Evolutionary conservation across 1,284 basidiomycete species (phyloP).

Genomic region (Tilletia caries): DNA sequence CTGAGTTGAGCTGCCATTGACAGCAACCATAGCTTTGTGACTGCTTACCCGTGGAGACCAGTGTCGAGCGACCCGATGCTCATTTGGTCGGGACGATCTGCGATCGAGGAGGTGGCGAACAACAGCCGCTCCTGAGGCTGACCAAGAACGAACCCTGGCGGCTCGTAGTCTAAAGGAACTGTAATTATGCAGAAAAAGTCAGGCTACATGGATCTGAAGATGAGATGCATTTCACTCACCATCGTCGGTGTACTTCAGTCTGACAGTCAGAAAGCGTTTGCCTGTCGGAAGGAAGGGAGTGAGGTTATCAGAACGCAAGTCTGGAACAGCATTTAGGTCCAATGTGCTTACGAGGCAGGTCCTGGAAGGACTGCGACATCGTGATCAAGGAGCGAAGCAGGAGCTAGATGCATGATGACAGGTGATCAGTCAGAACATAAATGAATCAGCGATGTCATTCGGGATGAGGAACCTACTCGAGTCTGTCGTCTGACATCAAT

Average conservation of each 20-base stretch:
- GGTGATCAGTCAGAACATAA: neutral
- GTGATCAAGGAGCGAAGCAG: slow-evolving; percentile 16
- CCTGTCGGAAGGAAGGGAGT: neutral
- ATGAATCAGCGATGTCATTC: neutral
- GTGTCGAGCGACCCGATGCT: slow-evolving; percentile 14
- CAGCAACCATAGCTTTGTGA: neutral
- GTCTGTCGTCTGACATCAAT: neutral
- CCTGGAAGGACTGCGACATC: slow-evolving; percentile 16
- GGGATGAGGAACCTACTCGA: neutral
- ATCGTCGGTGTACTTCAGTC: slow-evolving; percentile 16
- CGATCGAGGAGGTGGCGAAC: slow-evolving; percentile 8
- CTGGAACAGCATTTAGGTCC: neutral
- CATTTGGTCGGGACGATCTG: slow-evolving; percentile 12
- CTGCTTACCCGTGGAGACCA: slow-evolving; percentile 14
- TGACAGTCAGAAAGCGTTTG: slow-evolving; percentile 15
- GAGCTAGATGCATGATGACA: neutral
- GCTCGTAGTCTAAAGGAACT: slow-evolving; percentile 14
- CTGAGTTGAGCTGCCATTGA: neutral
- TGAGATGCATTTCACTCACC: neutral
- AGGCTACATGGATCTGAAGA: neutral
- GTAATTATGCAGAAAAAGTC: neutral
- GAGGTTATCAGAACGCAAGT: neutral
- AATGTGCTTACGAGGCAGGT: slow-evolving; percentile 9
- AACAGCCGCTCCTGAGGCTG: slow-evolving; percentile 4
- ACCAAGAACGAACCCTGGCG: slow-evolving; percentile 5